A percentile compares a stretch with the other conserved stretches of the same genome.
Evolutionary conservation across 2,329 filamentous ascomycete species (phyloP).

Genomic region (Teratosphaeria nubilosa): DNA sequence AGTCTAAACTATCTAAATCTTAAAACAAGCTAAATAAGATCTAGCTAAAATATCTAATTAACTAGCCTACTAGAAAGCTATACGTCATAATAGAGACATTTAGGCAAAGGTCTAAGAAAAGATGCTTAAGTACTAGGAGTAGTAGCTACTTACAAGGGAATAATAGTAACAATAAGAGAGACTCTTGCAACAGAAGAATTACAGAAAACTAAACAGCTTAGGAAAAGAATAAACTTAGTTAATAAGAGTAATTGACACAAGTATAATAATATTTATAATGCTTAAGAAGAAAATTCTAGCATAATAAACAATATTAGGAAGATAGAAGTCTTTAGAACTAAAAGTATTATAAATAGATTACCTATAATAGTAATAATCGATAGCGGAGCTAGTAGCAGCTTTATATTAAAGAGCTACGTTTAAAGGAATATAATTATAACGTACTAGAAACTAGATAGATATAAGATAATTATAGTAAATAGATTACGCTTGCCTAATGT

Average conservation of each 20-base stretch:
- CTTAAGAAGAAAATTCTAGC: slow-evolving; percentile 7
- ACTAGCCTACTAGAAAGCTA: not conserved
- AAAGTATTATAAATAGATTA: too few relatives aligned
- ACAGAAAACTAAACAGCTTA: not conserved
- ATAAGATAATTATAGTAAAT: too few relatives aligned
- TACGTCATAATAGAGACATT: not conserved
- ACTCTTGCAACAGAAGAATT: not conserved
- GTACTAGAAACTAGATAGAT: too few relatives aligned
- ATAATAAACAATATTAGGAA: slow-evolving; percentile 8
- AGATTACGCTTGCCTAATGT: too few relatives aligned
- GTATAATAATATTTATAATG: slow-evolving; percentile 1
- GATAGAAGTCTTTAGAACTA: too few relatives aligned
- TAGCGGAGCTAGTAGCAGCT: too few relatives aligned
- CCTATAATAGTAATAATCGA: too few relatives aligned
- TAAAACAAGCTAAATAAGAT: not conserved
- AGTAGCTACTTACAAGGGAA: not conserved
- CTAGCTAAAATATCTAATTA: not conserved
- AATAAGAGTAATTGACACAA: slow-evolving; percentile 1
- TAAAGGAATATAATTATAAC: too few relatives aligned
- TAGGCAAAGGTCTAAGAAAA: not conserved
- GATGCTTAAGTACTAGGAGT: not conserved
- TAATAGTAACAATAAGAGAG: not conserved
- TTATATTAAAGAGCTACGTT: too few relatives aligned
- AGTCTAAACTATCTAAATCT: not conserved
- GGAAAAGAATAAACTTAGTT: not conserved